Percentiles rank a stretch among this genome's conserved stretches.
phyloP scores from a whole-genome alignment of 2,329 filamentous ascomycete genomes.

The Rugonectria rugulosa region DNA sequence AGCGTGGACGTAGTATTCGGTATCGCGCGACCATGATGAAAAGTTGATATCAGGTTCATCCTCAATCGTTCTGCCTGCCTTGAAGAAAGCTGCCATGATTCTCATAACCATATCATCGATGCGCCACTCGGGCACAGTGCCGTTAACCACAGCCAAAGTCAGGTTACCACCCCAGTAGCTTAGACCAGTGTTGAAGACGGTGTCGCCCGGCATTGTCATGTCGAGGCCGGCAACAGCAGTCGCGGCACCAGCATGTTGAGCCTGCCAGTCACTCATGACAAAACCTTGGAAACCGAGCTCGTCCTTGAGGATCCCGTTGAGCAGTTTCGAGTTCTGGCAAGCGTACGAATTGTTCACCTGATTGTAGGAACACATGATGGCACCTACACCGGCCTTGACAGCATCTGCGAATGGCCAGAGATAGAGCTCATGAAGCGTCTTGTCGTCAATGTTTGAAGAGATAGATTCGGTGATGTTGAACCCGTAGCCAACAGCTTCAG shows the following conservation, averaged over 20 bases:
- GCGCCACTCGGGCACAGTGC: constrained; percentile 85
- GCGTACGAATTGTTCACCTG: constrained; percentile 82
- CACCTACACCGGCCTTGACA: constrained; percentile 70
- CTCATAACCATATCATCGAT: constrained; percentile 92
- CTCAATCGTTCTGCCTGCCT: constrained; percentile 64
- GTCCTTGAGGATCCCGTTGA: constrained; percentile 79
- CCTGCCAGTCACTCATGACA: constrained; percentile 82
- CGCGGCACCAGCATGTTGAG: constrained; percentile 73
- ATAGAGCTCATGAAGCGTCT: constrained; percentile 78
- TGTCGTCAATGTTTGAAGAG: constrained; percentile 73
- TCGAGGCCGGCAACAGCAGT: constrained; percentile 78
- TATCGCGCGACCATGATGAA: constrained; percentile 84
- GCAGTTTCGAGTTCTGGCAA: constrained; percentile 79
- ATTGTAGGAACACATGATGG: constrained; percentile 75
- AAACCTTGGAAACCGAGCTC: constrained; percentile 85
- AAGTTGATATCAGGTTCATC: constrained; percentile 74
- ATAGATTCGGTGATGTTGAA: constrained; percentile 67
- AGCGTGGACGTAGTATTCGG: constrained; percentile 73
- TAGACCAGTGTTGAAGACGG: constrained; percentile 73
- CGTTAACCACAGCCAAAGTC: constrained; percentile 87
- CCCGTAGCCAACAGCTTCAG: constrained; percentile 61
- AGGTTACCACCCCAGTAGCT: constrained; percentile 88
- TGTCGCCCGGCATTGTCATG: constrained; percentile 91
- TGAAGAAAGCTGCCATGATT: constrained; percentile 76
- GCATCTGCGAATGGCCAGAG: constrained; percentile 81